These are phyloP conservation scores for Kwoniella sp. DNA, from an alignment of 768 basidiomycete species.

Conservation along the genomic window DNA sequence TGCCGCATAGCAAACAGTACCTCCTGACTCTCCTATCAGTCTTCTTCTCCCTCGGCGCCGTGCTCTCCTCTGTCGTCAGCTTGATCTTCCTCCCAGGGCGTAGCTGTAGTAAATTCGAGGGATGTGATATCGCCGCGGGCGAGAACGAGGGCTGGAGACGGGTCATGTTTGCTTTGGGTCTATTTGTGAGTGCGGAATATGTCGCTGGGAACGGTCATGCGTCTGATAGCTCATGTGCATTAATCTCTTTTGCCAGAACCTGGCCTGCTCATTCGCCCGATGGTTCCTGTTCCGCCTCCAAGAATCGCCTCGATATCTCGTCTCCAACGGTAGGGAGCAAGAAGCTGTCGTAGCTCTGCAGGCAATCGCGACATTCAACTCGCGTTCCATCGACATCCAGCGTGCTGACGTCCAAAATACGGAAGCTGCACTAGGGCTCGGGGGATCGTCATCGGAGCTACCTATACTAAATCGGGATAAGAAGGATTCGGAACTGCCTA, in stretches of 20 bases:
- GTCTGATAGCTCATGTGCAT: no score
- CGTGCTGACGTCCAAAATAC: slow-evolving; percentile 66
- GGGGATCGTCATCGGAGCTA: not conserved
- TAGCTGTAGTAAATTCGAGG: slow-evolving; percentile 55
- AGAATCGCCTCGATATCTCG: slow-evolving; percentile 91
- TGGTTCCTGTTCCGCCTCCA: slow-evolving; percentile 88
- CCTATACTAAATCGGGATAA: slow-evolving; percentile 10
- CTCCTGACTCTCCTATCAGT: slow-evolving; percentile 87
- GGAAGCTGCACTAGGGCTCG: not conserved
- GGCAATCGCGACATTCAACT: slow-evolving; percentile 84
- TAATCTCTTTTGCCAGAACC: slow-evolving; percentile 63
- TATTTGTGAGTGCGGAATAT: slow-evolving; percentile 67
- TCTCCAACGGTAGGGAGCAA: slow-evolving; percentile 78
- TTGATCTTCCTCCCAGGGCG: slow-evolving; percentile 73
- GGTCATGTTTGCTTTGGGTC: slow-evolving; percentile 73
- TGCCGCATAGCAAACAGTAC: slow-evolving; percentile 88
- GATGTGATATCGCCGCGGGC: slow-evolving; percentile 65
- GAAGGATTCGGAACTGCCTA: slow-evolving; percentile 29
- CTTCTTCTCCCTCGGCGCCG: slow-evolving; percentile 94
- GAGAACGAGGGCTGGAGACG: slow-evolving; percentile 90
- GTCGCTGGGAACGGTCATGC: no score
- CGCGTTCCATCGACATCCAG: slow-evolving; percentile 67
- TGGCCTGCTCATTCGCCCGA: slow-evolving; percentile 81
- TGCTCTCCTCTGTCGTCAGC: slow-evolving; percentile 78
- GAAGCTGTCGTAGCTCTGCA: slow-evolving; percentile 83